phyloP scores from a whole-genome alignment of 768 basidiomycete genomes.

The Lactarius sanguifluus region DNA sequence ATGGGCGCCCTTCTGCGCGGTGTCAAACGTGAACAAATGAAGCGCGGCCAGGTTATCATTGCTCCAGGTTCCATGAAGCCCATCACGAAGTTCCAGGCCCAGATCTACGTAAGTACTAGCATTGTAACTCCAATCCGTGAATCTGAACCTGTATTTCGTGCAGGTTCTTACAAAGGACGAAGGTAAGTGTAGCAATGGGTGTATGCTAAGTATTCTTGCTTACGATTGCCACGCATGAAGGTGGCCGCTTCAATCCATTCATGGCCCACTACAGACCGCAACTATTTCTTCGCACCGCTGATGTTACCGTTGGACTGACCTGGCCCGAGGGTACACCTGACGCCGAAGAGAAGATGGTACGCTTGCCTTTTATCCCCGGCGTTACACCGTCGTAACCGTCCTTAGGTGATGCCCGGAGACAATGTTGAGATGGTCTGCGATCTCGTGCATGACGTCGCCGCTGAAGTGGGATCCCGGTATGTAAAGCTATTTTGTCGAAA shows the following conservation, averaged over 20 bases:
- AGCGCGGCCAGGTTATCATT: constrained; percentile 89
- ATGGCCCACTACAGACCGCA: constrained; percentile 93
- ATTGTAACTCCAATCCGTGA: neutral
- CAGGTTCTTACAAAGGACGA: constrained; percentile 87
- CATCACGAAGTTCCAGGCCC: constrained; percentile 93
- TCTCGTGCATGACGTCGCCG: constrained; percentile 81
- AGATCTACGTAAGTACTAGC: constrained; percentile 67
- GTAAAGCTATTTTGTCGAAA: neutral
- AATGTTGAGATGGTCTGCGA: constrained; percentile 91
- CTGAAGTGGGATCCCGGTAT: constrained; percentile 81
- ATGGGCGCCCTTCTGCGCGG: constrained; percentile 98
- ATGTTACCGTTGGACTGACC: constrained; percentile 79
- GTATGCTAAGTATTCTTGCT: constrained; percentile 4
- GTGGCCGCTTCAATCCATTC: constrained; percentile 90
- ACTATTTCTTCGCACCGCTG: constrained; percentile 93
- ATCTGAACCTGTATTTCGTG: constrained; percentile 8
- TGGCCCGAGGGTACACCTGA: constrained; percentile 86
- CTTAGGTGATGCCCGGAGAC: constrained; percentile 93
- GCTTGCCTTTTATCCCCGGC: constrained; percentile 24
- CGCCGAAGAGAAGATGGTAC: constrained; percentile 84
- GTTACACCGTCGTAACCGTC: constrained; percentile 14
- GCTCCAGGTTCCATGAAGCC: constrained; percentile 89
- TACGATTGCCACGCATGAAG: constrained; percentile 25
- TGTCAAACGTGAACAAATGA: constrained; percentile 93
- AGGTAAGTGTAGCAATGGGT: constrained; percentile 38